Evolutionary conservation across 768 basidiomycete genomes (phyloP), one percentile per base, ranked within the genome.

Genomic region (Albatrellus ellisii): DNA sequence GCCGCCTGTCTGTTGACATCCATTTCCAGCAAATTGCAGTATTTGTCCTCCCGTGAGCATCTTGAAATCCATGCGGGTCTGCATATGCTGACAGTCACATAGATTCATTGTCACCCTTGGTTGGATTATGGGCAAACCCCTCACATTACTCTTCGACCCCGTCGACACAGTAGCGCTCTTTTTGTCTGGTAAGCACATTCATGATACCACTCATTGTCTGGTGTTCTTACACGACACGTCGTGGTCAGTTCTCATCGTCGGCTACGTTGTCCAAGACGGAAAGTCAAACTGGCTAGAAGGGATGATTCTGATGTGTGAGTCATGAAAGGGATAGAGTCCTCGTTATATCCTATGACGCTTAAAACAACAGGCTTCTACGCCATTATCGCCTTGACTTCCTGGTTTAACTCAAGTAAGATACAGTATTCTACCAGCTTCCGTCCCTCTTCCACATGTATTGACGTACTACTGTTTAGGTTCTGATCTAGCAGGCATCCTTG

Each of bases 231-330:
- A 35, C 28, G n/a, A 8, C 1, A 6, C 21, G 20, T 41, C 14
- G 9, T 12, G 3, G n/a, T n/a, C 39, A 79, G 80, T 89, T n/a
- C 64, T 87, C 46, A 85, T 84, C 10, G 82, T 90, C 59, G 85
- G 81, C 53, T 79, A 84, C 50, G 79, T 82, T 15, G 74, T 89
- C 1, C 68, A 77, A 41, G 87, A 91, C 53, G 86, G 83, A 8
- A 79, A 79, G 54, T 80, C 77, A 14, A 88, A 87, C 56, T 91
- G 87, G 75, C 64, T 90, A 12, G 86, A 90, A 55, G 87, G 86
- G 2, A 66, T 70, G 52, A 72, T 78, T 44, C 52, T 89, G 18
- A 79, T 83, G 67, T 72, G 78, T 76, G 58, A 47, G 72, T 62
- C 50, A 12, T 3, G 15, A 2, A n/a, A n/a, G n/a, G n/a, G n/a